Conservation (phyloP, 495 filamentous ascomycete genomes). For the Neurospora intermedia region DNA sequence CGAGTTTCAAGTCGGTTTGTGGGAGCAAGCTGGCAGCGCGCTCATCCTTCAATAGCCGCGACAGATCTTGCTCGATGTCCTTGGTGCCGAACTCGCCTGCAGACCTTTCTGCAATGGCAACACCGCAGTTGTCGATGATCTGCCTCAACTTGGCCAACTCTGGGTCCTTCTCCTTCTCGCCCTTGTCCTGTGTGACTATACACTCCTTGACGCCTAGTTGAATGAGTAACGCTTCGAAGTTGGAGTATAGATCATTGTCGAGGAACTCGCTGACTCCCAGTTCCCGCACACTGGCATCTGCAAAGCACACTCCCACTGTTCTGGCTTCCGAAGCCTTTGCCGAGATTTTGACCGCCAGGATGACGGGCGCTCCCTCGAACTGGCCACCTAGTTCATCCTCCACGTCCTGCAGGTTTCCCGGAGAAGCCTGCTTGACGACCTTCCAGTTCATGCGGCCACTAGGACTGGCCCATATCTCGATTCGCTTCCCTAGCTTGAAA, state of each 20-base stretch:
- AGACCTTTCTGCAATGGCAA: conserved; percentile 73
- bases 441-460: conserved; percentile 83
- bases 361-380: conserved; percentile 82
- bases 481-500: conserved; percentile 76
- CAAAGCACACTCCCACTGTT: conserved; percentile 91
- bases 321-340: conserved; percentile 76
- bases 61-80: conserved; percentile 95
- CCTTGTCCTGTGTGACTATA: conserved; percentile 62
- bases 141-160: conserved; percentile 79
- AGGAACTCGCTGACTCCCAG: conserved; percentile 95
- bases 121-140: conserved; percentile 85
- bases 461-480: conserved; percentile 78
- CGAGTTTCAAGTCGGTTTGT: conserved; percentile 87
- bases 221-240: conserved; percentile 93
- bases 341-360: conserved; percentile 85
- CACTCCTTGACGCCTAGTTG: conserved; percentile 95
- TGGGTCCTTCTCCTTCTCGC: conserved; percentile 63
- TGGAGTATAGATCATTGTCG: conserved; percentile 96
- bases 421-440: conserved; percentile 78
- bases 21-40: conserved; percentile 64
- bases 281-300: conserved; percentile 92
- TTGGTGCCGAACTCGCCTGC: conserved; percentile 70
- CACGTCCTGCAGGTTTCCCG: conserved; percentile 92
- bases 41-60: conserved; percentile 77
- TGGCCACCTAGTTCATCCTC: conserved; percentile 90